Evolutionary conservation across 148 eudicot species (phyloP).

Genomic region (Heliamphora exappendiculata): DNA sequence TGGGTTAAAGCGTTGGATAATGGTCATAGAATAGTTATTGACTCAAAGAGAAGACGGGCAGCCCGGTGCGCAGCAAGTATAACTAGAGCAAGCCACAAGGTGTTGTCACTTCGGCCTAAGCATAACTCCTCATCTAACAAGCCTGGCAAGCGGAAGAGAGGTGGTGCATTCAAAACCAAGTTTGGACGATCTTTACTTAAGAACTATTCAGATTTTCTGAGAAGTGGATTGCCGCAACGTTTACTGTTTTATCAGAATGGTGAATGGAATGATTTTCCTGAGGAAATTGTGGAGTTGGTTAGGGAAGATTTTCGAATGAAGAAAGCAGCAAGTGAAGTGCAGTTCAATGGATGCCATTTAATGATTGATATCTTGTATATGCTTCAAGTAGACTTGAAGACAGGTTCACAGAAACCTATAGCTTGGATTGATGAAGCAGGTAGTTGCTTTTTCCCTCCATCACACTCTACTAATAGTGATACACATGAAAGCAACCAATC

Average conservation of each 20-base stretch:
- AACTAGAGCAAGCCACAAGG: constrained; percentile 20
- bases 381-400: constrained; percentile 28
- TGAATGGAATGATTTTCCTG: constrained; percentile 31
- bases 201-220: constrained; percentile 27
- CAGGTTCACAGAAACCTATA: constrained; percentile 28
- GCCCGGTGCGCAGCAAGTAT: constrained; percentile 16
- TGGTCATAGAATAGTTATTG: constrained; percentile 14
- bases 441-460: constrained; percentile 24
- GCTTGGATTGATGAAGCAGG: constrained; percentile 42
- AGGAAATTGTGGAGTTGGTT: constrained; percentile 15
- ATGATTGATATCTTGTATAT: constrained; percentile 31
- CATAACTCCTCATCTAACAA: constrained; percentile 8
- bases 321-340: constrained; percentile 27
- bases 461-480: constrained; percentile 3
- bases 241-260: constrained; percentile 28
- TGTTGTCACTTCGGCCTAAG: constrained; percentile 8
- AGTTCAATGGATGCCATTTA: constrained; percentile 16
- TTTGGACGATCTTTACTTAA: constrained; percentile 13
- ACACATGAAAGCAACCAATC: constrained; percentile 8
- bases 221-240: constrained; percentile 28
- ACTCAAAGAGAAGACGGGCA: constrained; percentile 17
- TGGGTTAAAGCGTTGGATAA: constrained; percentile 23
- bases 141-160: constrained; percentile 32
- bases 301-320: constrained; percentile 25
- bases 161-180: constrained; percentile 17